Evolutionary conservation across 768 basidiomycete genomes (phyloP).

Genomic region (Auricularia cornea): DNA sequence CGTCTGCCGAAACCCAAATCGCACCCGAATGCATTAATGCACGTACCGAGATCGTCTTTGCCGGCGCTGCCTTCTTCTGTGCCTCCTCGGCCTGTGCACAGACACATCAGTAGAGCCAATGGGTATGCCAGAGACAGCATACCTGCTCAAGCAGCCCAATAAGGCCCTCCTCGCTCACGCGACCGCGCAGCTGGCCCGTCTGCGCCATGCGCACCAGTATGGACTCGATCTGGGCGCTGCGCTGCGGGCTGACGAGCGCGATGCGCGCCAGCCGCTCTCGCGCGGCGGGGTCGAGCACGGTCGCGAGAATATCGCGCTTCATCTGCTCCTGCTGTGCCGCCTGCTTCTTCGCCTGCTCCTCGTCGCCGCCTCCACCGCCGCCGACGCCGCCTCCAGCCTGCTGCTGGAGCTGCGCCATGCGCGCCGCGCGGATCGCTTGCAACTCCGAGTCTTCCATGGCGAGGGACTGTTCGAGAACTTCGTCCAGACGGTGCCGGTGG

Average conservation of each 20-base stretch:
- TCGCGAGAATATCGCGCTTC: slow-evolving; percentile 67
- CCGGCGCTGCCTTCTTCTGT: slow-evolving; percentile 32
- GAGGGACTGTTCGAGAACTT: neutral
- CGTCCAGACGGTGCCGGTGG: neutral
- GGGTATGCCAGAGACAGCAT: too few relatives aligned
- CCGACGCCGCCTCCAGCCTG: slow-evolving; percentile 10
- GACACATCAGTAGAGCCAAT: too few relatives aligned
- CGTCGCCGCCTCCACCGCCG: slow-evolving; percentile 24
- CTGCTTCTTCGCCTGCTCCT: slow-evolving; percentile 45
- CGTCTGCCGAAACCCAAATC: too few relatives aligned
- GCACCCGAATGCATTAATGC: neutral
- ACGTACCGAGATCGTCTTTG: slow-evolving; percentile 35
- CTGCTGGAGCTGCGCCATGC: slow-evolving; percentile 33
- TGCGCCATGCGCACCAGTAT: slow-evolving; percentile 79
- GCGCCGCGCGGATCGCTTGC: slow-evolving; percentile 37
- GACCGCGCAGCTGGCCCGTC: slow-evolving; percentile 67
- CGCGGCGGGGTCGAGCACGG: slow-evolving; percentile 68
- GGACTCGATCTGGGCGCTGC: slow-evolving; percentile 71
- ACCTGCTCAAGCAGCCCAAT: slow-evolving; percentile 85
- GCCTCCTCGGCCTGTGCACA: slow-evolving; percentile 44
- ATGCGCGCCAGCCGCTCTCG: slow-evolving; percentile 82
- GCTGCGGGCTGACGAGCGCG: slow-evolving; percentile 73
- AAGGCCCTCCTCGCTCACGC: slow-evolving; percentile 72
- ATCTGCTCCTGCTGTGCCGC: slow-evolving; percentile 59
- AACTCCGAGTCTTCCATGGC: slow-evolving; percentile 30